Evolutionary conservation across 805 yeast species (phyloP).

Genomic region (Candida patagonica): DNA sequence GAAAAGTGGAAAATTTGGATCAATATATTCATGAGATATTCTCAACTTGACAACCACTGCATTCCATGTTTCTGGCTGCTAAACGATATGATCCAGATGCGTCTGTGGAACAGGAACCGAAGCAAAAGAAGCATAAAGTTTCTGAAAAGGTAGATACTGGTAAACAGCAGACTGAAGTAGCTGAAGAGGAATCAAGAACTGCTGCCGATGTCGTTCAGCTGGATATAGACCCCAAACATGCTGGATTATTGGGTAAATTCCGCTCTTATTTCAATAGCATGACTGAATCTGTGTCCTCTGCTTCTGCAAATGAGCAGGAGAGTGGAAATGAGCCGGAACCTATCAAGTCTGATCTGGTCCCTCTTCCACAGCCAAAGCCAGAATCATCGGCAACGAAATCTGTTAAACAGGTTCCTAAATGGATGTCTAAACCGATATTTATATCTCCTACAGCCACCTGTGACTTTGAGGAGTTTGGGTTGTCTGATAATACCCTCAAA

Average conservation of each 20-base stretch:
- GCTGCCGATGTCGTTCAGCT: constrained; percentile 1
- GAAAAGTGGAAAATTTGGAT: constrained; percentile 9
- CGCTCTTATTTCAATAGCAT: constrained; percentile 17
- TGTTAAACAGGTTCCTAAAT: constrained; percentile 23
- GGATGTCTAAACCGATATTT: constrained; percentile 61
- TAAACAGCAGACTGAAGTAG: constrained; percentile 7
- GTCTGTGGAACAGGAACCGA: not conserved
- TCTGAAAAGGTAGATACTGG: constrained; percentile 3
- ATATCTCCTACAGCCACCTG: constrained; percentile 38
- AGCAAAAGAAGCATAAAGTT: constrained; percentile 1
- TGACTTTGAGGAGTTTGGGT: constrained; percentile 40
- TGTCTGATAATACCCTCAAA: constrained; percentile 29
- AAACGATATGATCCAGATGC: constrained; percentile 16
- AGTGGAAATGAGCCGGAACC: constrained; percentile 7
- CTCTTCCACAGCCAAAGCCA: constrained; percentile 54
- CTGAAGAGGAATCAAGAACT: not conserved
- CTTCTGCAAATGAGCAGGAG: constrained; percentile 4
- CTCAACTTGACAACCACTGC: not conserved
- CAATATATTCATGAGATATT: not conserved
- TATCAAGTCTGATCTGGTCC: constrained; percentile 36
- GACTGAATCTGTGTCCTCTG: not conserved
- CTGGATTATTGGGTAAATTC: constrained; percentile 45
- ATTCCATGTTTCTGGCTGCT: constrained; percentile 13
- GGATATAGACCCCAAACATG: constrained; percentile 34
- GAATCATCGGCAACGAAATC: constrained; percentile 37